A percentile compares a stretch with the other conserved stretches of the same genome.
phyloP scores from a whole-genome alignment of 2,329 filamentous ascomycete genomes.

The Apiospora sp. region DNA sequence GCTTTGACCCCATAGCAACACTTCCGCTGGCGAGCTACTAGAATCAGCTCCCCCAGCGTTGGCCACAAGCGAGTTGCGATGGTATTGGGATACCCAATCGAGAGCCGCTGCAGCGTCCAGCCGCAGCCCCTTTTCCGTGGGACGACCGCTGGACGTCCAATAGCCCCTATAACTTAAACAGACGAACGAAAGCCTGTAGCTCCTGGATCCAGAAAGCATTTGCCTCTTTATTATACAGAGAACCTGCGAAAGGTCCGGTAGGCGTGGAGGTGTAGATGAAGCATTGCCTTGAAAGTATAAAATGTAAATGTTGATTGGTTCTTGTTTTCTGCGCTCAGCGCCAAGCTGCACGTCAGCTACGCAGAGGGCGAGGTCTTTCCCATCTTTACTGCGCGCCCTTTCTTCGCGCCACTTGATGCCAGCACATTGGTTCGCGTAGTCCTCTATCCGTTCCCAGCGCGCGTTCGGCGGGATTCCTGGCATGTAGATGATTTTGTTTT shows the following conservation, averaged over 20 bases:
- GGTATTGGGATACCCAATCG: constrained; percentile 62
- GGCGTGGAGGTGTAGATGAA: constrained; percentile 63
- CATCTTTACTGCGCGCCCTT: constrained; percentile 67
- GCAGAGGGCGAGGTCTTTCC: constrained; percentile 69
- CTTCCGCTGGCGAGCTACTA: constrained; percentile 35
- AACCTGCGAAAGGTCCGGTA: constrained; percentile 63
- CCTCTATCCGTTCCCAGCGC: constrained; percentile 69
- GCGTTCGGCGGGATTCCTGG: constrained; percentile 77
- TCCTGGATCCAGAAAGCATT: constrained; percentile 40
- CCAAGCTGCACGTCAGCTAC: constrained; percentile 53
- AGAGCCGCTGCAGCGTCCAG: constrained; percentile 72
- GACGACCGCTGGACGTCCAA: constrained; percentile 78
- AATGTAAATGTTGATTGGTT: constrained; percentile 56
- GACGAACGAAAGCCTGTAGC: constrained; percentile 54
- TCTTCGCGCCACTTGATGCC: constrained; percentile 74
- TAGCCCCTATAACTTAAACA: constrained; percentile 75
- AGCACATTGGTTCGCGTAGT: constrained; percentile 66
- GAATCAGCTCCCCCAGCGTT: not conserved
- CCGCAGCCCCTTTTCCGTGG: constrained; percentile 75
- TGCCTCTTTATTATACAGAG: constrained; percentile 54
- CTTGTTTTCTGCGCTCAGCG: constrained; percentile 18
- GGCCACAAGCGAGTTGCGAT: constrained; percentile 36
- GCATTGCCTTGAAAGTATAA: constrained; percentile 69
- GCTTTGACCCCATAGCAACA: constrained; percentile 80
- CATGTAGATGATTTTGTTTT: constrained; percentile 86